These are phyloP conservation scores for Aspergillus conjunctus DNA, from an alignment of 495 filamentous ascomycete species.

Conservation along the genomic window DNA sequence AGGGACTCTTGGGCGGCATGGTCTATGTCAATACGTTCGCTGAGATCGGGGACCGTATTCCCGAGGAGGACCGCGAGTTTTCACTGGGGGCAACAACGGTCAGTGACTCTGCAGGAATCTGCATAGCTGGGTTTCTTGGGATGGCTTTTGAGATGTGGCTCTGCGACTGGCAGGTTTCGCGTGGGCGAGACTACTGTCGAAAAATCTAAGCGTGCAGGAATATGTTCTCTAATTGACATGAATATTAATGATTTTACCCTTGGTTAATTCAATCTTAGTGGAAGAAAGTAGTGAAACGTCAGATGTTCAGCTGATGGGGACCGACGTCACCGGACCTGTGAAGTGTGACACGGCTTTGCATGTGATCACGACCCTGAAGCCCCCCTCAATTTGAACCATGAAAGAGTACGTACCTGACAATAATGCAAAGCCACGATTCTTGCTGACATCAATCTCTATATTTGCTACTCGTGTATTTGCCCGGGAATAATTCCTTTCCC, in stretches of 20 bases:
- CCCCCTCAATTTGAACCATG: background rate
- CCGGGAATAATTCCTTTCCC: background rate
- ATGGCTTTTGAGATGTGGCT: slow-evolving; percentile 83
- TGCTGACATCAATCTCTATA: background rate
- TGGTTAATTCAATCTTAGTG: no score
- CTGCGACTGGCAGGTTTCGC: slow-evolving; percentile 77
- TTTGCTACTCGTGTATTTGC: background rate
- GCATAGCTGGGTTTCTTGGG: slow-evolving; percentile 80
- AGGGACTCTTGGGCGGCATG: slow-evolving; percentile 83
- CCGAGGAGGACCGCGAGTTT: slow-evolving; percentile 80
- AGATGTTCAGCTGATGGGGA: background rate
- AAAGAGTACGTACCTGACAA: background rate
- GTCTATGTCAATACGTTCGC: slow-evolving; percentile 98
- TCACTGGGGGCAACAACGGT: slow-evolving; percentile 87
- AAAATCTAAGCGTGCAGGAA: slow-evolving; percentile 17
- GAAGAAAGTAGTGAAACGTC: no score
- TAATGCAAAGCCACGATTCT: no score
- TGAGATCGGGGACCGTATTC: slow-evolving; percentile 80
- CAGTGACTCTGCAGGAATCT: slow-evolving; percentile 89
- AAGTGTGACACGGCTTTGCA: background rate
- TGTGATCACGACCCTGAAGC: background rate
- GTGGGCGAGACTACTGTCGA: slow-evolving; percentile 77
- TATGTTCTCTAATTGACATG: no score
- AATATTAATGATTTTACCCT: no score
- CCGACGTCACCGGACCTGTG: background rate